phyloP scores from a whole-genome alignment of 2,329 filamentous ascomycete species.

The Leptodontidium sp. region DNA sequence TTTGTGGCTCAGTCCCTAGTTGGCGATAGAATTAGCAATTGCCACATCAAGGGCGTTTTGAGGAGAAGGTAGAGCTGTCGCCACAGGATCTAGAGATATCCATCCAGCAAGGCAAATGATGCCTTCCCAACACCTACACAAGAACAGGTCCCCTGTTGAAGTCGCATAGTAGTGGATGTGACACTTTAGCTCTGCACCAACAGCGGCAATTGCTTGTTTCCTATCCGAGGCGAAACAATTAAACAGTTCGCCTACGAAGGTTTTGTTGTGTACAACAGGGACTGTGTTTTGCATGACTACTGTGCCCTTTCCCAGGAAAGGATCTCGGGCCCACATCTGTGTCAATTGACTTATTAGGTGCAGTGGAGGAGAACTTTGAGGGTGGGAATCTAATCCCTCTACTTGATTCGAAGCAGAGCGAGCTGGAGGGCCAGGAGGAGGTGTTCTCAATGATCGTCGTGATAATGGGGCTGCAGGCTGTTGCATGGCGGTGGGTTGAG shows the following conservation, averaged over 20 bases:
- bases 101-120: neutral
- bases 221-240: slow-evolving; percentile 6
- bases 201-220: slow-evolving; percentile 8
- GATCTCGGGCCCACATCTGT: slow-evolving; percentile 7
- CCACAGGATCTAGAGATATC: neutral
- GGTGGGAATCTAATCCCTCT: neutral
- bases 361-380: slow-evolving; percentile 4
- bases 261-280: neutral
- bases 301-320: slow-evolving; percentile 4
- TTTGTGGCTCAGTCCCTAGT: slow-evolving; percentile 7
- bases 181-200: slow-evolving; percentile 22
- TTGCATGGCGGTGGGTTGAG: neutral
- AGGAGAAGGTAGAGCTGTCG: neutral
- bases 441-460: neutral
- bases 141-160: slow-evolving; percentile 22
- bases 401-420: neutral
- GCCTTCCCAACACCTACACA: slow-evolving; percentile 15
- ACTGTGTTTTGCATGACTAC: slow-evolving; percentile 9
- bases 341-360: neutral
- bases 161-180: slow-evolving; percentile 8
- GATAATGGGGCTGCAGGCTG: neutral
- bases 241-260: neutral
- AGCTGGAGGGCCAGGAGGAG: neutral
- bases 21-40: neutral
- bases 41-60: neutral